A percentile compares a stretch with the other conserved stretches of the same genome.
Evolutionary conservation across 345 rosid species (phyloP).

Genomic region (Heritiera littoralis): DNA sequence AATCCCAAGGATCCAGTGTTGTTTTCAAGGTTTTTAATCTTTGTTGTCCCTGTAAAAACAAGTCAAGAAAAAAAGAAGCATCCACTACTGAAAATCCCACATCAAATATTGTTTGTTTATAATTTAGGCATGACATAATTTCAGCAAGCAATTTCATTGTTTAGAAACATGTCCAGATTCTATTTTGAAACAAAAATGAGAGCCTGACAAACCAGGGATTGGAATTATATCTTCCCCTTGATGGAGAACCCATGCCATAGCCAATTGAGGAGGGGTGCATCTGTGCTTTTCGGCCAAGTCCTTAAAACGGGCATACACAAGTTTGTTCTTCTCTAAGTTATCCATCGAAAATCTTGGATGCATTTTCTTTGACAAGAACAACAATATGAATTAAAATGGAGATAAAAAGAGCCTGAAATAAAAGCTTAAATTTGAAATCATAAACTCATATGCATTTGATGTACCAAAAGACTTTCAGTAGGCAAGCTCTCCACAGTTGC

Average conservation of each 20-base stretch:
- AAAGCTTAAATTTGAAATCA: background rate
- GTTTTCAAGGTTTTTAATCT: conserved; percentile 42
- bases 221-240: conserved; percentile 53
- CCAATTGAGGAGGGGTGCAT: conserved; percentile 50
- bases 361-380: conserved; percentile 13
- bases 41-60: conserved; percentile 46
- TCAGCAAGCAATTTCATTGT: background rate
- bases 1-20: conserved; percentile 43
- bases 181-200: background rate
- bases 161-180: background rate
- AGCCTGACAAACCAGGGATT: conserved; percentile 38
- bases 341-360: conserved; percentile 48
- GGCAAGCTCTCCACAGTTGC: conserved; percentile 41
- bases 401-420: background rate
- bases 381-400: background rate
- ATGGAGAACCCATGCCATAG: conserved; percentile 52
- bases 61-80: background rate
- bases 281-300: conserved; percentile 39
- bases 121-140: background rate
- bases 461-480: conserved; percentile 30
- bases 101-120: background rate
- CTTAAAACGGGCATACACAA: conserved; percentile 30
- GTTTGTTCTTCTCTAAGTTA: conserved; percentile 51
- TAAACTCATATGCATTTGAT: background rate
- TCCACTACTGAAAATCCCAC: background rate